Evolutionary conservation across 371 early-diverging fungal species (phyloP).

Genomic region (Haplosporangium sp.): DNA sequence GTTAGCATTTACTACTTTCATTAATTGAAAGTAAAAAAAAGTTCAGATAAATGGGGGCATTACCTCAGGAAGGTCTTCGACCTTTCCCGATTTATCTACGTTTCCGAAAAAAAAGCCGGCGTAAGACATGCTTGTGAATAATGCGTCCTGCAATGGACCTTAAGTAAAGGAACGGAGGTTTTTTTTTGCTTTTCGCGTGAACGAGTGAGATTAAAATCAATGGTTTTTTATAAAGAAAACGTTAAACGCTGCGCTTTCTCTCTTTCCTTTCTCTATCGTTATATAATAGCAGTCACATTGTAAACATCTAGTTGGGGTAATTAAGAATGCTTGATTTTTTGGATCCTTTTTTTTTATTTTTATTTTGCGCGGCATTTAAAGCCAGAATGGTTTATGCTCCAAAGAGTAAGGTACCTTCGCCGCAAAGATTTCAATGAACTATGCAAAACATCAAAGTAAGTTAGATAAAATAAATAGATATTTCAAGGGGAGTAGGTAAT

Average conservation of each 20-base stretch:
- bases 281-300: background rate
- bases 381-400: constrained; percentile 68
- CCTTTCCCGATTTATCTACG: constrained; percentile 85
- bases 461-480: no score
- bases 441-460: background rate
- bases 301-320: background rate
- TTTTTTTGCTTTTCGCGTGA: background rate
- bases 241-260: background rate
- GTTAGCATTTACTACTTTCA: background rate
- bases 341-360: background rate
- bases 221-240: background rate
- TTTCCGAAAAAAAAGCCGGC: constrained; percentile 90
- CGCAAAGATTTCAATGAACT: constrained; percentile 84
- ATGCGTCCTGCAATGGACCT: constrained; percentile 7
- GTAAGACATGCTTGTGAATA: constrained; percentile 60
- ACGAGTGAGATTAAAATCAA: background rate
- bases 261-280: background rate
- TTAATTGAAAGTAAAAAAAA: no score
- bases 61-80: constrained; percentile 80
- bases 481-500: no score
- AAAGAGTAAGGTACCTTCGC: constrained; percentile 65
- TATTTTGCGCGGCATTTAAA: constrained; percentile 11
- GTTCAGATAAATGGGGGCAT: background rate
- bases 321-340: background rate
- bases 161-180: background rate